Percentiles rank a stretch among this genome's conserved stretches.
Evolutionary conservation across 2,329 filamentous ascomycete genomes (phyloP).

Genomic region (Alternaria gaisen): DNA sequence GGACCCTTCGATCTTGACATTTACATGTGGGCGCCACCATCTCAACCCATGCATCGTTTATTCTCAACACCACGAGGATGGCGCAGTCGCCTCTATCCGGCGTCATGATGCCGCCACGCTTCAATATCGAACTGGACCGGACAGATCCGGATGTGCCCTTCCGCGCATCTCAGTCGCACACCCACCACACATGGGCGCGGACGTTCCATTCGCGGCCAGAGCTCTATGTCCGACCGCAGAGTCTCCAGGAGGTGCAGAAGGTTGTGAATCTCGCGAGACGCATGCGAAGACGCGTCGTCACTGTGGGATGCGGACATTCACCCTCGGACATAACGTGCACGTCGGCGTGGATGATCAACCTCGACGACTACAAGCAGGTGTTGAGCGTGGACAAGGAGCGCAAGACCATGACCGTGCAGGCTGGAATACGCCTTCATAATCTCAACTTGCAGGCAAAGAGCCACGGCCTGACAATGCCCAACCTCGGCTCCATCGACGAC

Average conservation of each 20-base stretch:
- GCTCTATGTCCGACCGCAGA: constrained; percentile 86
- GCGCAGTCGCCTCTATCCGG: constrained; percentile 31
- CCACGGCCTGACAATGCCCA: constrained; percentile 84
- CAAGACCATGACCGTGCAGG: constrained; percentile 77
- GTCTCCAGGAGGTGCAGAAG: constrained; percentile 82
- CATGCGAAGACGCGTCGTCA: constrained; percentile 82
- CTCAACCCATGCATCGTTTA: constrained; percentile 8
- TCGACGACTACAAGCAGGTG: constrained; percentile 82
- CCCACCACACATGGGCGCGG: constrained; percentile 92
- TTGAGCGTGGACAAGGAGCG: constrained; percentile 73
- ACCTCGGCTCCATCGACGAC: constrained; percentile 92
- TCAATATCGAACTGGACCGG: constrained; percentile 65
- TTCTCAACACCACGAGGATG: constrained; percentile 29
- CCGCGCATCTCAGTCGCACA: constrained; percentile 74
- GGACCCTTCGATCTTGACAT: constrained; percentile 13
- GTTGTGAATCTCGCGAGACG: constrained; percentile 79
- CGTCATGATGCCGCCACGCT: constrained; percentile 47
- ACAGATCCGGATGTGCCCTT: constrained; percentile 75
- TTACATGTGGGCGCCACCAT: constrained; percentile 8
- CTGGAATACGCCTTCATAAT: constrained; percentile 83
- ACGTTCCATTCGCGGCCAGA: constrained; percentile 91
- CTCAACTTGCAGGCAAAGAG: constrained; percentile 78
- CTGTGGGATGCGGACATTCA: constrained; percentile 90
- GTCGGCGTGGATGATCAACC: constrained; percentile 91
- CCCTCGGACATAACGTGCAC: constrained; percentile 92